Evolutionary conservation across 176 grass and related monocot species (phyloP), one percentile per base, ranked within the genome.

Genomic region (Cenchrus purpureus): DNA sequence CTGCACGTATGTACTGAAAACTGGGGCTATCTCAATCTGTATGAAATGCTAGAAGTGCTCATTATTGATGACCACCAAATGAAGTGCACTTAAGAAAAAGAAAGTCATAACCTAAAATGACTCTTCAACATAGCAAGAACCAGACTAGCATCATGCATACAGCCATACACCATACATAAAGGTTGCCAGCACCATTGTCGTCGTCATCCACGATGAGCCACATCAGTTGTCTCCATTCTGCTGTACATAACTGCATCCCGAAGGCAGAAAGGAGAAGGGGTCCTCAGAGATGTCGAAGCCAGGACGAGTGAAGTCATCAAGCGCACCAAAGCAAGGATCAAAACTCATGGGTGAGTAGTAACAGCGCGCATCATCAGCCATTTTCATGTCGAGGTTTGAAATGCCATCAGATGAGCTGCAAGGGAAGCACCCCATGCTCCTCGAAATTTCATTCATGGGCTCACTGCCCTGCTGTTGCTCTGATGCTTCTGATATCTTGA

Each of bases 331-430:
- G 75, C 78, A 91, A 15, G 87, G 85, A 61, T 97, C 94, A 19
- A 92, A 94, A 71, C 45, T 94, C 87, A 97, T 74, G 0, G 94
- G 92, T 0, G 94, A 97, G 85, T 92, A 94, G 45, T 86, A 97
- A 10, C 90, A 59, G 13, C 87, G 87, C 0, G 66, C 16, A 32
- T 92, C 89, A 51, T 93, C 94, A 67, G 49, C 52, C 71, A 87
- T 81, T 84, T 92, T 97, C 78, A 94, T 86, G 74, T 92, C 90
- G 10, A 94, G 50, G 52, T 78, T 91, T 1, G 68, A 76, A 31
- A 97, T 70, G 53, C 79, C 79, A 32, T 94, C 94, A 28, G 87
- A 92, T 12, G 88, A 71, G 56, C 86, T 84, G 31, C 74, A 16
- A 4, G 85, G 58, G 42, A 82, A 78, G 84, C 65, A 91, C 5